Base-by-base conservation (phyloP, 192 early-diverging fungal genomes). In the Piromyces sp. region DNA sequence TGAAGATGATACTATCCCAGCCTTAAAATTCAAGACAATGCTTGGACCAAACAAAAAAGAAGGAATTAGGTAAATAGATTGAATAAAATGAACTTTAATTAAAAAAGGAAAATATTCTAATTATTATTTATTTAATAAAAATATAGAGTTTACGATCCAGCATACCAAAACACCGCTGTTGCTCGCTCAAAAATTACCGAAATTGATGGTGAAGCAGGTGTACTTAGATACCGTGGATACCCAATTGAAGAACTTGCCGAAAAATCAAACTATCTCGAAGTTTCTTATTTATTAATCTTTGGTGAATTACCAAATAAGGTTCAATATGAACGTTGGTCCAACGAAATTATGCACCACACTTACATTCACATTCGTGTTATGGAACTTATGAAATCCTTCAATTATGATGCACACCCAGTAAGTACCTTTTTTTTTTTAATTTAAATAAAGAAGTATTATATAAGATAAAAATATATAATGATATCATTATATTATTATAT, bases 171-270 rank as follows among this genome's bases (percentile, higher is more conserved):
- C 83, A 92, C 91, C 16, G 89, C 90, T 84, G 89, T 93, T 7
- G 89, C 90, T 42, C 84, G 87, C 26, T 93, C 92, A 13, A 83
- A 87, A 30, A 92, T 93, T 79, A 86, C 86, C 30, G 87, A 91
- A 79, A 93, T 93, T 85, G 92, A 93, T 80, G 92, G 92, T 30
- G 92, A 93, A 51, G 84, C 83, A 79, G 92, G 92, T 14, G 88
- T 93, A 82, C 82, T 93, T 28, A 80, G 90, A 78, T 90, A 91
- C 81, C 83, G 89, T 30, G 91, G 91, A 29, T 93, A 93, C 81
- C 85, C 88, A 68, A 91, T 93, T 80, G 92, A 93, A 82, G 88
- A 93, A 79, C 83, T 93, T 16, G 90, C 91, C 17, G 89, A 90
- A 83, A 88, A 91, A 78, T 89, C 88, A 30, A 86, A 86, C 17